Percentiles rank a stretch among this genome's conserved stretches.
phyloP scores from a whole-genome alignment of 768 basidiomycete genomes.

The Panaeolus papilionaceus region DNA sequence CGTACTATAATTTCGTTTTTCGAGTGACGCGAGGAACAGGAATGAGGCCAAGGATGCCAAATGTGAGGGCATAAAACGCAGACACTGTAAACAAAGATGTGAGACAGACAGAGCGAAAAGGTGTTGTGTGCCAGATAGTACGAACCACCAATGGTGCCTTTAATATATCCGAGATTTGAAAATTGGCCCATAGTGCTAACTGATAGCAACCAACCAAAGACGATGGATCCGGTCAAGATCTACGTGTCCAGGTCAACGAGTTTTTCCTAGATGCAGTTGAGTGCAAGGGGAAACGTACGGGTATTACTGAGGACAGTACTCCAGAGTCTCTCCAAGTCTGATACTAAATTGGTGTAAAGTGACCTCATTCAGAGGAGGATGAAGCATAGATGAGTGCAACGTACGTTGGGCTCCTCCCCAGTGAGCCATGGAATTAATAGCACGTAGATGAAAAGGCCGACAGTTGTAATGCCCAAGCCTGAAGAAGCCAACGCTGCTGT shows the following conservation, averaged over 20 bases:
- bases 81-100: conserved; percentile 51
- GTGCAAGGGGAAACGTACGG: conserved; percentile 41
- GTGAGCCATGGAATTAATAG: conserved; percentile 69
- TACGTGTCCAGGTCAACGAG: conserved; percentile 25
- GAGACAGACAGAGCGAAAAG: neutral
- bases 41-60: conserved; percentile 78
- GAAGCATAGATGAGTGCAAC: conserved; percentile 31
- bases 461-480: conserved; percentile 61
- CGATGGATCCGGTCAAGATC: conserved; percentile 70
- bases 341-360: conserved; percentile 53
- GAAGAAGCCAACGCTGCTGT: conserved; percentile 59
- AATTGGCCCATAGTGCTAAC: conserved; percentile 70
- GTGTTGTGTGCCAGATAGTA: neutral
- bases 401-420: conserved; percentile 73
- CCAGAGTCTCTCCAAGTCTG: conserved; percentile 77
- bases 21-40: conserved; percentile 59
- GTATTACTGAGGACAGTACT: conserved; percentile 70
- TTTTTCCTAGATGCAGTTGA: neutral
- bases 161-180: conserved; percentile 67
- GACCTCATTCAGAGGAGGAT: neutral
- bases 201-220: conserved; percentile 71
- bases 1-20: conserved; percentile 25
- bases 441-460: conserved; percentile 76
- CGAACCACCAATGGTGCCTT: conserved; percentile 67
- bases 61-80: conserved; percentile 70